These are phyloP conservation scores for Rauvolfia tetraphylla DNA, from an alignment of 257 asterid species.

Conservation along the genomic window DNA sequence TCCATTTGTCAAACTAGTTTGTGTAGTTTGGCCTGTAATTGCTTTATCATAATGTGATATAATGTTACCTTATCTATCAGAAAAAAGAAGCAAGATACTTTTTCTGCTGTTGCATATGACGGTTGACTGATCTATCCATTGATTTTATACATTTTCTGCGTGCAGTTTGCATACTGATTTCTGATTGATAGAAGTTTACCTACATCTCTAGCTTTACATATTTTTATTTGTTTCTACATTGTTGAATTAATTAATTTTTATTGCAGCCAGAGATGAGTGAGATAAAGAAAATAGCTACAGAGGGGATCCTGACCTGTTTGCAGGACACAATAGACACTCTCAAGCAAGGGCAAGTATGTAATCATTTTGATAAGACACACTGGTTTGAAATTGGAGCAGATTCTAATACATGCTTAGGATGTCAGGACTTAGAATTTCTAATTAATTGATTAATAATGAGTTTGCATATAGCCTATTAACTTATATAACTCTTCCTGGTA, in stretches of 20 bases:
- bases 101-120: not conserved
- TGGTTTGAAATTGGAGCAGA: not conserved
- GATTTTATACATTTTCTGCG: not conserved
- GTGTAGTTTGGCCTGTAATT: not conserved
- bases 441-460: not conserved
- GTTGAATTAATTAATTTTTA: constrained; percentile 13
- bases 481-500: not conserved
- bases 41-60: not conserved
- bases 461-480: not conserved
- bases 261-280: constrained; percentile 78
- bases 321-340: constrained; percentile 82
- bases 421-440: not conserved
- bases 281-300: constrained; percentile 75
- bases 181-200: not conserved
- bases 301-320: constrained; percentile 84
- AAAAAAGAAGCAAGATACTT: not conserved
- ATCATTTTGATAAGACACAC: not conserved
- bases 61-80: not conserved
- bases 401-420: not conserved
- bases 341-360: constrained; percentile 60
- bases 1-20: not conserved
- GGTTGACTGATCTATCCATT: not conserved
- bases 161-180: not conserved
- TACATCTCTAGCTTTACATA: not conserved
- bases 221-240: constrained; percentile 1